phyloP scores from a whole-genome alignment of 306 rosid species.

The Corylus heterophylla region DNA sequence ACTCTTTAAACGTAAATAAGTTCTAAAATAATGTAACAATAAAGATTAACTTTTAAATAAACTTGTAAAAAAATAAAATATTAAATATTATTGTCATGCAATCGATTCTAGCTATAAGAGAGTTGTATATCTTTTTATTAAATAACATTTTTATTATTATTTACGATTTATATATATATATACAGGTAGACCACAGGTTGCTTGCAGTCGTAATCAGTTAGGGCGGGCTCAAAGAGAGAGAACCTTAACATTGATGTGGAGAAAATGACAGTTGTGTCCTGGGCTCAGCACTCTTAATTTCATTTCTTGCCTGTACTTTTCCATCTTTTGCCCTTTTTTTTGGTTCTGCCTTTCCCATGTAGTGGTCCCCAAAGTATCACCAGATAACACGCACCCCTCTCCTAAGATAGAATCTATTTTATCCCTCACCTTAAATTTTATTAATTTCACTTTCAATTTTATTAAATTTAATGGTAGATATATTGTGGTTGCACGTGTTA shows the following conservation, averaged over 20 bases:
- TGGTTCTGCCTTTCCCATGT: slow-evolving; percentile 27
- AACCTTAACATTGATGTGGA: slow-evolving; percentile 49
- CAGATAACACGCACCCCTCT: background rate
- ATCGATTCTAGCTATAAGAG: too few relatives aligned
- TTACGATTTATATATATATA: slow-evolving; percentile 1
- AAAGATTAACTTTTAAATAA: too few relatives aligned
- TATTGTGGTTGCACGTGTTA: too few relatives aligned
- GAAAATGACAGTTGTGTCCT: slow-evolving; percentile 55
- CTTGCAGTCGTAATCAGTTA: slow-evolving; percentile 90
- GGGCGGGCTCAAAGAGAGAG: slow-evolving; percentile 39
- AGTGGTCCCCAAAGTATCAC: slow-evolving; percentile 26
- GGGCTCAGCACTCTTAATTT: slow-evolving; percentile 25
- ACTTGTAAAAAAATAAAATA: too few relatives aligned
- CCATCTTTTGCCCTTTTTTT: background rate
- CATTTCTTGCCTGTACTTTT: slow-evolving; percentile 14
- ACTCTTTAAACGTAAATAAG: too few relatives aligned
- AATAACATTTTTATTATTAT: background rate
- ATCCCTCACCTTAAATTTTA: too few relatives aligned
- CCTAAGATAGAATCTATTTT: too few relatives aligned
- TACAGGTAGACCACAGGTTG: slow-evolving; percentile 65
- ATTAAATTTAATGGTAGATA: too few relatives aligned
- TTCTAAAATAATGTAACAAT: too few relatives aligned
- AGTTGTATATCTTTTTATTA: background rate
- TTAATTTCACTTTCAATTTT: too few relatives aligned
- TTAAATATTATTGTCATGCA: too few relatives aligned